Evolutionary conservation across 805 yeast genomes (phyloP).

Genomic region (Candida multigemmis): DNA sequence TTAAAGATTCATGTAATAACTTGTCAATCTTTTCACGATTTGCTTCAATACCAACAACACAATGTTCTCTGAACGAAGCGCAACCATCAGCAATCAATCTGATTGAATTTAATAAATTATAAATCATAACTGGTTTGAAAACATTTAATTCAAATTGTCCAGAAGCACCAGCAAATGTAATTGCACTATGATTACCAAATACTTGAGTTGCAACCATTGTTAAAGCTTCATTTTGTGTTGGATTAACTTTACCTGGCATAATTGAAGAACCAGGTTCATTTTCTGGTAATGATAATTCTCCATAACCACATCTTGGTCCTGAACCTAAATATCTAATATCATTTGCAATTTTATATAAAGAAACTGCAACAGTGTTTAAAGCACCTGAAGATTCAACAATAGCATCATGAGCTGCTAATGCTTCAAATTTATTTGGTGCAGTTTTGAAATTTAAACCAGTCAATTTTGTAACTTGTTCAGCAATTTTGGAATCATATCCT

Average conservation of each 20-base stretch:
- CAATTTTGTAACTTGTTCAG: constrained; percentile 73
- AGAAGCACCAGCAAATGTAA: constrained; percentile 96
- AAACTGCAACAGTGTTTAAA: constrained; percentile 86
- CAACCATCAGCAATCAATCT: constrained; percentile 86
- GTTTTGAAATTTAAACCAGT: constrained; percentile 87
- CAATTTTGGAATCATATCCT: constrained; percentile 84
- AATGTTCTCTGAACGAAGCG: constrained; percentile 84
- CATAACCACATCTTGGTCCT: constrained; percentile 99
- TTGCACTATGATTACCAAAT: constrained; percentile 91
- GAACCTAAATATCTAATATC: constrained; percentile 97
- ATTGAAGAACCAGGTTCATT: constrained; percentile 99
- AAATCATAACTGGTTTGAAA: constrained; percentile 92
- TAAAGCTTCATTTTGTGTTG: constrained; percentile 97
- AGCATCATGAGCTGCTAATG: constrained; percentile 98
- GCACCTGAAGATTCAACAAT: constrained; percentile 97
- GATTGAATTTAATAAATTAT: constrained; percentile 80
- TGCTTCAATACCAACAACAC: constrained; percentile 92
- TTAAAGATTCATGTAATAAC: constrained; percentile 85
- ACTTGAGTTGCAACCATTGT: constrained; percentile 98
- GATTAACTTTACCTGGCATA: constrained; percentile 99
- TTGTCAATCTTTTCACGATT: constrained; percentile 81
- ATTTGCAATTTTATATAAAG: constrained; percentile 93
- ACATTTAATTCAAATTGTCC: constrained; percentile 98
- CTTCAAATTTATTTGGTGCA: constrained; percentile 98
- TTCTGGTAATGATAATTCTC: constrained; percentile 91